These are phyloP conservation scores for Heimioporus sp. DNA, from an alignment of 768 basidiomycete species.

Conservation along the genomic window DNA sequence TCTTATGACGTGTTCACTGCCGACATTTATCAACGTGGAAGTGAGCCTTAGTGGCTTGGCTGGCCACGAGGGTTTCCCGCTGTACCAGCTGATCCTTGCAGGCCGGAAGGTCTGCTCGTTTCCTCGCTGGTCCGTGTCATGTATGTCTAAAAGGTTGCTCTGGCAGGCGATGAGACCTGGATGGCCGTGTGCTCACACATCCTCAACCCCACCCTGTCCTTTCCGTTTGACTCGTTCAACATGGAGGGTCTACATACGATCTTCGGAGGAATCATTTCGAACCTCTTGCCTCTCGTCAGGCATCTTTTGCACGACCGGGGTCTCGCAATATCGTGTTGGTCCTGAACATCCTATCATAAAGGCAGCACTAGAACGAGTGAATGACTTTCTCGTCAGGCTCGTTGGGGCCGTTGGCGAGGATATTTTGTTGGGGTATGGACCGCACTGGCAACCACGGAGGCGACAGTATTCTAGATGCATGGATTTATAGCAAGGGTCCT, in stretches of 20 bases:
- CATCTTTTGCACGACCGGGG: constrained; percentile 63
- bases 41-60: constrained; percentile 87
- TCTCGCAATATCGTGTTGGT: constrained; percentile 87
- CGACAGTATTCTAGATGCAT: constrained; percentile 81
- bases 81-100: constrained; percentile 63
- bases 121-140: neutral
- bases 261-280: constrained; percentile 82
- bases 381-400: constrained; percentile 68
- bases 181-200: constrained; percentile 78
- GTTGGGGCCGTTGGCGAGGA: constrained; percentile 76
- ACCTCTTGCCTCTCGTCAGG: constrained; percentile 79
- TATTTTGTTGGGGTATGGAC: constrained; percentile 95
- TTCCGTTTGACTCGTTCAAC: constrained; percentile 95
- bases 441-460: constrained; percentile 93
- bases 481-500: constrained; percentile 86
- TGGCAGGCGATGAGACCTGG: constrained; percentile 99
- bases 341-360: constrained; percentile 86
- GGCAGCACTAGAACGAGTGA: constrained; percentile 85
- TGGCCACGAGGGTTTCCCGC: constrained; percentile 84
- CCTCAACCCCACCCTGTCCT: constrained; percentile 70
- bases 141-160: constrained; percentile 54
- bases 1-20: constrained; percentile 90
- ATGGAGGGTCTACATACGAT: constrained; percentile 98
- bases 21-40: constrained; percentile 94
- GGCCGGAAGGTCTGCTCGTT: constrained; percentile 53